Percentiles rank a stretch among this genome's conserved stretches.
Evolutionary conservation across 2,329 filamentous ascomycete genomes (phyloP).

Genomic region (Alternaria arborescens): DNA sequence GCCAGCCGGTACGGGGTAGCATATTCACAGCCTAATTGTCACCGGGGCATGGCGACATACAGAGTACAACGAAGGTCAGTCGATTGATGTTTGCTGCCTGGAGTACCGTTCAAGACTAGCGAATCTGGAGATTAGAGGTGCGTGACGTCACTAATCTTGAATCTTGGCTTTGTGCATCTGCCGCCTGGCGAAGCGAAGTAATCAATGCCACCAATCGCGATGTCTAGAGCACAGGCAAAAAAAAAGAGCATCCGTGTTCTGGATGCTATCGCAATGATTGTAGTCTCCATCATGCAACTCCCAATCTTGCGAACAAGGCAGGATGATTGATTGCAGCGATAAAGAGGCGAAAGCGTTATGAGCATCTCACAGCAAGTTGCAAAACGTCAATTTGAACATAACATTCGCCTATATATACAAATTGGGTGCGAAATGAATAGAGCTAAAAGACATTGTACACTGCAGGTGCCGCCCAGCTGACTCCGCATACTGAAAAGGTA

Average conservation of each 20-base stretch:
- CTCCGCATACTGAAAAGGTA: constrained; percentile 47
- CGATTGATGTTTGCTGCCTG: constrained; percentile 8
- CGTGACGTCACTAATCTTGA: constrained; percentile 17
- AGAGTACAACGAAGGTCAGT: not conserved
- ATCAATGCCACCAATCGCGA: not conserved
- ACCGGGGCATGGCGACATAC: constrained; percentile 22
- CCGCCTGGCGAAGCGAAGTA: constrained; percentile 4
- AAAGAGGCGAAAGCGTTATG: not conserved
- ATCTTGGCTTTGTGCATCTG: constrained; percentile 15
- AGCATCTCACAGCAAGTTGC: not conserved
- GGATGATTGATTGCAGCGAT: not conserved
- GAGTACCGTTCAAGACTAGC: not conserved
- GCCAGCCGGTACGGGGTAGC: constrained; percentile 29
- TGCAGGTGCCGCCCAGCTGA: constrained; percentile 45
- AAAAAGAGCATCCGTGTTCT: not conserved
- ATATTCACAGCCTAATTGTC: constrained; percentile 18
- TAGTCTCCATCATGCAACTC: not conserved
- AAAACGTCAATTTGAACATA: not conserved
- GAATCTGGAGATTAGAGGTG: constrained; percentile 6
- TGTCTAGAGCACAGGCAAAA: not conserved
- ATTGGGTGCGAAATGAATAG: constrained; percentile 23
- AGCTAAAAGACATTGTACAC: constrained; percentile 29
- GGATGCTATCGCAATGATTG: not conserved
- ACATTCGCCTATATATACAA: constrained; percentile 32
- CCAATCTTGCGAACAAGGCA: not conserved